phyloP scores from a whole-genome alignment of 2,329 filamentous ascomycete species.

The Taxawa tesnikishii region DNA sequence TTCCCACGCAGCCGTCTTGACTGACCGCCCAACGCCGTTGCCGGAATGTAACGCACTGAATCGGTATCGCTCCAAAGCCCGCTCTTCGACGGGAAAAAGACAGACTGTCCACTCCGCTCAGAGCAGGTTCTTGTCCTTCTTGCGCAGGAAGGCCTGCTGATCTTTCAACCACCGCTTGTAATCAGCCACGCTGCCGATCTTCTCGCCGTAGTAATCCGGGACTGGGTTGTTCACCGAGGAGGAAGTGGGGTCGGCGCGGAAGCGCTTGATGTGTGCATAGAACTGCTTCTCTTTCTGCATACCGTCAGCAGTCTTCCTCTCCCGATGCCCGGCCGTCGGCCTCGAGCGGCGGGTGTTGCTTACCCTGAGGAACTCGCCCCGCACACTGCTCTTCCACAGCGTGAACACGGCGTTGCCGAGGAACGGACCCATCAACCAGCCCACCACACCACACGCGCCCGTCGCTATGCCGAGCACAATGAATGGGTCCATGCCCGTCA shows the following conservation, averaged over 20 bases:
- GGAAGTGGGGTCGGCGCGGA: slow-evolving; percentile 80
- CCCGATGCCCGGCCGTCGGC: not conserved
- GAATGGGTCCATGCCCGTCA: slow-evolving; percentile 78
- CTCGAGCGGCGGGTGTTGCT: slow-evolving; percentile 14
- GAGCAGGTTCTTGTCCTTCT: slow-evolving; percentile 61
- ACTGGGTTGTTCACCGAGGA: slow-evolving; percentile 88
- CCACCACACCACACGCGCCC: slow-evolving; percentile 61
- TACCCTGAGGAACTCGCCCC: slow-evolving; percentile 58
- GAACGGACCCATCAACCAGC: slow-evolving; percentile 79
- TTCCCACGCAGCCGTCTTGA: no score
- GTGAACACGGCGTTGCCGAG: slow-evolving; percentile 74
- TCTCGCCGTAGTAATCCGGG: slow-evolving; percentile 97
- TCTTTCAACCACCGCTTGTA: slow-evolving; percentile 97
- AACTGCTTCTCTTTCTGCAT: slow-evolving; percentile 82
- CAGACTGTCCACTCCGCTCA: no score
- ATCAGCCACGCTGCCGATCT: slow-evolving; percentile 83
- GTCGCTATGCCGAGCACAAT: slow-evolving; percentile 73
- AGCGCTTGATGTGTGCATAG: slow-evolving; percentile 80
- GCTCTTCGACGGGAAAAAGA: no score
- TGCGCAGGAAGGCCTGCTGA: slow-evolving; percentile 82
- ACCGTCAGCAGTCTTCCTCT: not conserved
- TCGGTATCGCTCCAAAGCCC: no score
- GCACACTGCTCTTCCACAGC: slow-evolving; percentile 57
- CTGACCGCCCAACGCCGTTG: no score
- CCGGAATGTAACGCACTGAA: no score